Evolutionary conservation across 1,284 basidiomycete genomes (phyloP), one percentile per base, ranked within the genome.

Genomic region (Ceratobasidium sp.): DNA sequence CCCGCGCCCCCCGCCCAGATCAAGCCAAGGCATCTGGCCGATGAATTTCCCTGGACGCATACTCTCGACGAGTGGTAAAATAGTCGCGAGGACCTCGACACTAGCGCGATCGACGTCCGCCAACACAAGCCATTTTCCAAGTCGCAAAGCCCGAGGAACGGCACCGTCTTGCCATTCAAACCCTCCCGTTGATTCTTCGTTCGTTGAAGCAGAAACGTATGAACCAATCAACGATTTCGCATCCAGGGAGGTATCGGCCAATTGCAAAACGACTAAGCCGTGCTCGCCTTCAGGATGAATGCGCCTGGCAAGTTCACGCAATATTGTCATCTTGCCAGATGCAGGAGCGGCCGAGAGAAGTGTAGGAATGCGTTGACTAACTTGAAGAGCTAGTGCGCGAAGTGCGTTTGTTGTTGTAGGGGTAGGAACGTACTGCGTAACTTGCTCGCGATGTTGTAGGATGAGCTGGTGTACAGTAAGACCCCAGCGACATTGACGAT

Each of bases 161-260:
- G 96, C 91, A 12, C 97, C 97, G 74, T 99, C 96, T 77, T 92
- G 92, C 92, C 96, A 99, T 75, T 96, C 93, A 74, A 99, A 99
- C 0, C 89, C 89, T 10, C 97, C 97, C 20, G 64, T 52, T 47
- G 47, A 45, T 8, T 54, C 40, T 0, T 94, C 90, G 43, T 87
- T 86, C 0, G 86, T 89, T 0, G 91, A 83, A 0, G 96, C 98
- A 0, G 96, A 97, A 2, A 94, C 83, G 72, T 98, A 97, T 1
- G 94, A 96, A 5, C 97, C 97, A 35, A 99, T 85, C 0, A 99
- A 85, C 0, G 94, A 91, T 56, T 97, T 93, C 38, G 96, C 91
- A 76, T 99, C 97, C 65, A 99, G 85, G 1, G 93, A 97, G 0
- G 94, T 95, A 74, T 97, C 96, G 4, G 94, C 93, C 42, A 98